phyloP scores from a whole-genome alignment of 768 basidiomycete genomes.

The Dendrothele bispora region DNA sequence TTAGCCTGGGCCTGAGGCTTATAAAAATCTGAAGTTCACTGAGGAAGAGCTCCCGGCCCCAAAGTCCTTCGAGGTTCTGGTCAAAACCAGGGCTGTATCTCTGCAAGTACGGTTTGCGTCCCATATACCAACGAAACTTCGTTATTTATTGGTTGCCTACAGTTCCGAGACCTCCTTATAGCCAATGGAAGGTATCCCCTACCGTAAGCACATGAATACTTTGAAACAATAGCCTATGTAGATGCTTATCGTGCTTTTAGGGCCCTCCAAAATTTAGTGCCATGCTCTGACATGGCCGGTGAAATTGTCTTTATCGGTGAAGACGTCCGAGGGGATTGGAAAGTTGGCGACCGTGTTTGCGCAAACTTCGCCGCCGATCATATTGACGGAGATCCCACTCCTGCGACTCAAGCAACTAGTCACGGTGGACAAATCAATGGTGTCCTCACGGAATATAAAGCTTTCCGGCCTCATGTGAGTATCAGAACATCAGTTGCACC shows the following conservation, averaged over 20 bases:
- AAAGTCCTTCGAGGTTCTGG: conserved; percentile 49
- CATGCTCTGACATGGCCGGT: conserved; percentile 56
- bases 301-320: conserved; percentile 50
- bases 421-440: conserved; percentile 53
- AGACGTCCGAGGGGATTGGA: conserved; percentile 44
- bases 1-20: conserved; percentile 17
- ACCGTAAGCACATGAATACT: conserved; percentile 19
- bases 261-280: conserved; percentile 24
- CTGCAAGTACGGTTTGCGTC: conserved; percentile 50
- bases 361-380: conserved; percentile 53
- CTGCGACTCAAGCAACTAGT: conserved; percentile 31
- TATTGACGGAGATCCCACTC: conserved; percentile 42
- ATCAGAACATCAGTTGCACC: background rate
- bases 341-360: conserved; percentile 54
- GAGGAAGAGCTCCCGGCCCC: conserved; percentile 29
- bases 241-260: background rate
- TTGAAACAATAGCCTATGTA: background rate
- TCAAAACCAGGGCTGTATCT: conserved; percentile 58
- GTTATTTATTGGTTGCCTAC: background rate
- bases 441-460: conserved; percentile 52
- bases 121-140: no score
- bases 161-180: conserved; percentile 54
- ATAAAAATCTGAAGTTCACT: conserved; percentile 24
- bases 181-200: conserved; percentile 36
- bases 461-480: conserved; percentile 46